Conservation (phyloP, 2,329 filamentous ascomycete species). For the Teratosphaeria epicoccoides region DNA sequence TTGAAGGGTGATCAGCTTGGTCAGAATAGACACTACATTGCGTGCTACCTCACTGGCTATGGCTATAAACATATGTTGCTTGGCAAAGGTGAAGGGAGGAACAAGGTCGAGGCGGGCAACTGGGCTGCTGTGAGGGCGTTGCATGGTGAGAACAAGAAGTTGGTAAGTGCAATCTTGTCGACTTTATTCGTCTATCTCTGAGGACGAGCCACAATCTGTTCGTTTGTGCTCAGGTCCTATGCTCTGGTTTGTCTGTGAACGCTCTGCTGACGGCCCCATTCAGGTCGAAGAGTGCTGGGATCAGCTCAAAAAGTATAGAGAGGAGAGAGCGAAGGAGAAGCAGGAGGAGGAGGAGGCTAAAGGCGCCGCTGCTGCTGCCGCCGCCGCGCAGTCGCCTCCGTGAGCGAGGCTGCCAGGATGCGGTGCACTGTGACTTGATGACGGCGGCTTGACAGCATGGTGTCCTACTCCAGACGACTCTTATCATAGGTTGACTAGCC, state of each 20-base stretch:
- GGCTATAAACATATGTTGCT: slow-evolving; percentile 53
- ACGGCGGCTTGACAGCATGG: no score
- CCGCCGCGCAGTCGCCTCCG: no score
- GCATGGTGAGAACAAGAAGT: slow-evolving; percentile 29
- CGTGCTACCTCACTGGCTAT: slow-evolving; percentile 56
- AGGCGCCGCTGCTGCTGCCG: background rate
- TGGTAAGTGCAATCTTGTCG: slow-evolving; percentile 9
- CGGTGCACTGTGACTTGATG: no score
- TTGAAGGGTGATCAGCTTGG: slow-evolving; percentile 46
- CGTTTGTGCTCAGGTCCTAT: no score
- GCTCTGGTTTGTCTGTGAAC: background rate
- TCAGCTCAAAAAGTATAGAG: slow-evolving; percentile 9
- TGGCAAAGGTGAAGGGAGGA: slow-evolving; percentile 52
- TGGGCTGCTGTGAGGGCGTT: slow-evolving; percentile 56
- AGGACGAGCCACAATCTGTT: no score
- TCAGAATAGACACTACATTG: slow-evolving; percentile 45
- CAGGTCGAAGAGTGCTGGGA: slow-evolving; percentile 7
- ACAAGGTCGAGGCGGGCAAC: slow-evolving; percentile 58
- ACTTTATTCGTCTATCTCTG: no score
- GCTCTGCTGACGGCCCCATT: background rate
- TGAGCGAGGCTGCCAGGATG: no score
- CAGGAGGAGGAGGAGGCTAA: slow-evolving; percentile 6
- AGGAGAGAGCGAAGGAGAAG: slow-evolving; percentile 10
- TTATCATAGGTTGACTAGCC: no score
- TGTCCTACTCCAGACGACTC: no score